phyloP scores from a whole-genome alignment of 495 filamentous ascomycete species.

The Penicillium cataractarum region DNA sequence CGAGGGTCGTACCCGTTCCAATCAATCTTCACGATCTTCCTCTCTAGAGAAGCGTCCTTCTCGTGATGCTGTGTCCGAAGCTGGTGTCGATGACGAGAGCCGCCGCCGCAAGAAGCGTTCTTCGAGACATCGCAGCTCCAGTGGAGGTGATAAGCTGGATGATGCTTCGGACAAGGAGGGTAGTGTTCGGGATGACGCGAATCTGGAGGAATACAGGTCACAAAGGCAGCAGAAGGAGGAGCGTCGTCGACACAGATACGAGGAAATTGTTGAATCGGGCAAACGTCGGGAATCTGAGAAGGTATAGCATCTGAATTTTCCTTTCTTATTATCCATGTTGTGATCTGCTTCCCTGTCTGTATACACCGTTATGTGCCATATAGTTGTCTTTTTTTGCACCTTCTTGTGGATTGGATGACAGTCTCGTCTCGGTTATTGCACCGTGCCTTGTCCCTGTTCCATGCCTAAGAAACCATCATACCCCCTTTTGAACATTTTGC shows the following conservation, averaged over 20 bases:
- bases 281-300: conserved; percentile 42
- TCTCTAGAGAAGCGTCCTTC: conserved; percentile 39
- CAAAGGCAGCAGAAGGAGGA: conserved; percentile 46
- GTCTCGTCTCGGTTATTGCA: conserved; percentile 5
- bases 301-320: conserved; percentile 50
- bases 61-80: conserved; percentile 46
- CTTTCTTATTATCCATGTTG: conserved; percentile 36
- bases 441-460: conserved; percentile 18
- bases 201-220: conserved; percentile 42
- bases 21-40: conserved; percentile 30
- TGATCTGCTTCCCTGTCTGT: conserved; percentile 20
- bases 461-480: conserved; percentile 20
- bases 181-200: conserved; percentile 30
- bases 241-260: conserved; percentile 43
- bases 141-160: conserved; percentile 32
- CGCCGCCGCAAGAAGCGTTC: conserved; percentile 50
- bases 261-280: conserved; percentile 41
- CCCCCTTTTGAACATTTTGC: conserved; percentile 13
- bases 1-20: conserved; percentile 34
- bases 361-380: conserved; percentile 38
- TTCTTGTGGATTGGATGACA: conserved; percentile 20
- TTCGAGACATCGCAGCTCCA: conserved; percentile 41
- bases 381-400: conserved; percentile 26
- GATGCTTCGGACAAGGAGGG: conserved; percentile 30
- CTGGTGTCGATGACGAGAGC: conserved; percentile 42